A percentile compares a stretch with the other conserved stretches of the same genome.
These are phyloP conservation scores for Globisporangium nunn DNA, from an alignment of 352 stramenopile genomes.

Conservation along the genomic window DNA sequence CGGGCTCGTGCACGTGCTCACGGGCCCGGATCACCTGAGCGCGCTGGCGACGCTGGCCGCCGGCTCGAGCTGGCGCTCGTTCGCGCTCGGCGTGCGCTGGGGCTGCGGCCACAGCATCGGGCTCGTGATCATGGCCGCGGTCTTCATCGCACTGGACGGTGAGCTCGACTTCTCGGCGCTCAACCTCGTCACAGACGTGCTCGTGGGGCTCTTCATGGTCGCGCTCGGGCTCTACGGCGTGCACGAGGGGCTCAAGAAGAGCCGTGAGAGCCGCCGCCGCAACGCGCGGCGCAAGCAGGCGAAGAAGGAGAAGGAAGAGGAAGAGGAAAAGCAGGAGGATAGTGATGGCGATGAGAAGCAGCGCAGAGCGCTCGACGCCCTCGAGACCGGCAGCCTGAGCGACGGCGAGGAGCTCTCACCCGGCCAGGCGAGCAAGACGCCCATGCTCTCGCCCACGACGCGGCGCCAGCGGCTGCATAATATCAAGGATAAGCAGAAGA, in stretches of 20 bases:
- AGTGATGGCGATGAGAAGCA: too few species aligned
- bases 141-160: slow-evolving; percentile 68
- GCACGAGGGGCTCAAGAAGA: slow-evolving; percentile 43
- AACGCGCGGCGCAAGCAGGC: slow-evolving; percentile 31
- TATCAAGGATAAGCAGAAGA: too few species aligned
- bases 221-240: slow-evolving; percentile 42
- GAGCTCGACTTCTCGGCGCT: slow-evolving; percentile 46
- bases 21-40: slow-evolving; percentile 84
- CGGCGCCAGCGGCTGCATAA: too few species aligned
- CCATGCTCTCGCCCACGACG: too few species aligned
- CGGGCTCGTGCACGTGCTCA: slow-evolving; percentile 20
- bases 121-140: slow-evolving; percentile 78
- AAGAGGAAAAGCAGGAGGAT: too few species aligned
- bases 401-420: too few species aligned
- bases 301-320: too few species aligned
- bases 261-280: background rate
- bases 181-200: slow-evolving; percentile 61
- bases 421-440: too few species aligned
- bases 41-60: slow-evolving; percentile 83
- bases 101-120: slow-evolving; percentile 87
- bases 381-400: too few species aligned
- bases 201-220: slow-evolving; percentile 49
- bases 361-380: too few species aligned
- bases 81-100: slow-evolving; percentile 86
- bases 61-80: slow-evolving; percentile 68